Evolutionary conservation across 495 filamentous ascomycete genomes (phyloP).

Genomic region (Tuber brumale): DNA sequence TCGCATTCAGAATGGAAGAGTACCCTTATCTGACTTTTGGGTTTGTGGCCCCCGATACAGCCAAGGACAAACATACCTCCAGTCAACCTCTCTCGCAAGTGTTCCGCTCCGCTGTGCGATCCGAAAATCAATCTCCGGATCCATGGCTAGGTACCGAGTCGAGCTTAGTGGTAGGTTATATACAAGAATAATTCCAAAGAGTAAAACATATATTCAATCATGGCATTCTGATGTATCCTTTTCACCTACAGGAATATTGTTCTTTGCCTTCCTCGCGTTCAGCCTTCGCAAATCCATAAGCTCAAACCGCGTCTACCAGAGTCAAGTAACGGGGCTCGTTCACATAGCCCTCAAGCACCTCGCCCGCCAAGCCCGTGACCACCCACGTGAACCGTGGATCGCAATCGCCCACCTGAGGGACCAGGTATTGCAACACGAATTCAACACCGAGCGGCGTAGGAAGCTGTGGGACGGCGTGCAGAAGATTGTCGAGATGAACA

Average conservation of each 20-base stretch:
- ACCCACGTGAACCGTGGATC: slow-evolving; percentile 62
- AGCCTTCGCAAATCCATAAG: slow-evolving; percentile 54
- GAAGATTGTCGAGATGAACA: slow-evolving; percentile 80
- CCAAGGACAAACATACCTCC: slow-evolving; percentile 47
- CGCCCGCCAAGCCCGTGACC: slow-evolving; percentile 59
- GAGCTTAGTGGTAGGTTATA: slow-evolving; percentile 50
- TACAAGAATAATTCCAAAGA: background rate
- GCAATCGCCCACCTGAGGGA: slow-evolving; percentile 83
- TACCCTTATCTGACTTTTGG: slow-evolving; percentile 42
- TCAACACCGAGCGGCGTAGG: slow-evolving; percentile 64
- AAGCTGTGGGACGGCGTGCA: slow-evolving; percentile 74
- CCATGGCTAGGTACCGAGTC: slow-evolving; percentile 92
- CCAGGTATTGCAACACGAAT: slow-evolving; percentile 78
- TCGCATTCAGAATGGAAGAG: slow-evolving; percentile 16
- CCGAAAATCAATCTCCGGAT: slow-evolving; percentile 81
- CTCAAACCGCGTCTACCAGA: slow-evolving; percentile 42
- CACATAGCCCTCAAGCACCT: slow-evolving; percentile 74
- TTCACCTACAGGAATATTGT: slow-evolving; percentile 55
- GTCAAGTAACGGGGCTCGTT: slow-evolving; percentile 64
- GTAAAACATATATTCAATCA: background rate
- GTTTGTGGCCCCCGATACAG: slow-evolving; percentile 28
- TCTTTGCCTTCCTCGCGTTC: slow-evolving; percentile 47
- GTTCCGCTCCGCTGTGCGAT: slow-evolving; percentile 81
- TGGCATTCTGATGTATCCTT: background rate
- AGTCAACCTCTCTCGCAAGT: slow-evolving; percentile 74